Conservation (phyloP, 2,329 filamentous ascomycete species). For the Aspergillus awamori region DNA sequence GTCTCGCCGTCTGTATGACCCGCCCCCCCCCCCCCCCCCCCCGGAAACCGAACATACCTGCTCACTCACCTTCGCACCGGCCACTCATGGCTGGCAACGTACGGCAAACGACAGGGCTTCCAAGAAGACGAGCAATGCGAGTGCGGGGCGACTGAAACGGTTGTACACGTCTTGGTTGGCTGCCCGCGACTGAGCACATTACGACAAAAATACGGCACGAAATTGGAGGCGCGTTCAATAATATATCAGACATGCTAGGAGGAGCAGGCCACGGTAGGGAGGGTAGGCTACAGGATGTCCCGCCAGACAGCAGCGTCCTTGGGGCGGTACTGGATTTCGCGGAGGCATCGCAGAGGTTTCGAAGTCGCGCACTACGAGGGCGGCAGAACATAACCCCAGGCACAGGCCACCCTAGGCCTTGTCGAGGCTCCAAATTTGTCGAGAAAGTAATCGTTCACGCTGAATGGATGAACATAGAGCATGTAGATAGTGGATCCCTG, state of each 20-base stretch:
- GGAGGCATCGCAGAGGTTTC: neutral
- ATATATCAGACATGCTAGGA: slow-evolving; percentile 26
- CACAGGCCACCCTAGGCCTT: slow-evolving; percentile 17
- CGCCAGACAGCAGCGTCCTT: too few species aligned
- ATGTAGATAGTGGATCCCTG: slow-evolving; percentile 3
- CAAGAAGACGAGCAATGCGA: too few species aligned
- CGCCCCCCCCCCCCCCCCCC: too few species aligned
- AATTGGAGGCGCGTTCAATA: slow-evolving; percentile 24
- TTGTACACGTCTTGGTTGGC: too few species aligned
- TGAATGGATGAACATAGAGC: slow-evolving; percentile 4
- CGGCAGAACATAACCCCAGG: neutral
- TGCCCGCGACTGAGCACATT: too few species aligned
- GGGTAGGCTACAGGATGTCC: neutral
- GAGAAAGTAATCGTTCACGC: slow-evolving; percentile 1
- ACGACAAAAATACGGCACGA: slow-evolving; percentile 8
- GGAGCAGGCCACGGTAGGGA: slow-evolving; percentile 15
- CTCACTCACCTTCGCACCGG: slow-evolving; percentile 26
- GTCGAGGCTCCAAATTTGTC: slow-evolving; percentile 22
- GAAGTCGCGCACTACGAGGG: slow-evolving; percentile 6
- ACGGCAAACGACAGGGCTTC: too few species aligned
- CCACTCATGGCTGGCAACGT: too few species aligned
- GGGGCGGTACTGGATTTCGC: too few species aligned
- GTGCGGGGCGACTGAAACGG: too few species aligned
- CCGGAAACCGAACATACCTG: slow-evolving; percentile 24
- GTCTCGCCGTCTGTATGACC: slow-evolving; percentile 16